Base-by-base conservation (phyloP, 1,139 yeast genomes). In the Yamadazyma conglobata region DNA sequence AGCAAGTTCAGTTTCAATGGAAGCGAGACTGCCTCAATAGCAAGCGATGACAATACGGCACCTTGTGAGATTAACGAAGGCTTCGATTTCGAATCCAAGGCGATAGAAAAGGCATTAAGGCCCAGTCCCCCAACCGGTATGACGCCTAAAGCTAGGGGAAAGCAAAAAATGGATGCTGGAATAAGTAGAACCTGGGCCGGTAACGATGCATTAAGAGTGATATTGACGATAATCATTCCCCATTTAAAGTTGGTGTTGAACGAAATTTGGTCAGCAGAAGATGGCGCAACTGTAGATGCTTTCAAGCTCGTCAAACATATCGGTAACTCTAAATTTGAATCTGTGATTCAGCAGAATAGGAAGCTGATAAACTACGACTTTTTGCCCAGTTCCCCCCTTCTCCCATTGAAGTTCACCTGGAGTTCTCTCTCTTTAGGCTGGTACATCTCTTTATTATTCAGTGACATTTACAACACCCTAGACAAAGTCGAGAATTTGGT, bases 361-460 rank as follows among this genome's bases (percentile, higher is more conserved):
- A 31, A 43, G 9, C 54, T 48, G 23, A 54, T 67, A 16, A 56
- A 48, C 33, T 51, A 46, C 34, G 70, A 66, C 33, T 56, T 59
- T 30, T 43, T 59, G 16, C 70, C 71, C 0, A 45, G 47, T 2
- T 50, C 64, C 0, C 60, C 61, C 3, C 64, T 77, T 32, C 74
- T 73, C 32, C 70, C 70, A 3, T 59, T 81, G 38, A 60, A 53
- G 32, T 79, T 84, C 40, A 53, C 57, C 9, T 83, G 95, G 91
- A 71, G 74, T 26, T 61, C 62, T 25, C 46, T 70, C 6, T 76
- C 91, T 0, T 60, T 84, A 22, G 88, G 89, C 0, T 87, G 95
- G 95, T 80, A 85, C 50, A 66, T 73, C 26, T 73, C 84, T 10
- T 59, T 83, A 10, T 49, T 85, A 19, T 85, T 88, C 79, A 76